Evolutionary conservation across 305 asterid genomes (phyloP), one percentile per base, ranked within the genome.

Genomic region (Solanum hybrid): DNA sequence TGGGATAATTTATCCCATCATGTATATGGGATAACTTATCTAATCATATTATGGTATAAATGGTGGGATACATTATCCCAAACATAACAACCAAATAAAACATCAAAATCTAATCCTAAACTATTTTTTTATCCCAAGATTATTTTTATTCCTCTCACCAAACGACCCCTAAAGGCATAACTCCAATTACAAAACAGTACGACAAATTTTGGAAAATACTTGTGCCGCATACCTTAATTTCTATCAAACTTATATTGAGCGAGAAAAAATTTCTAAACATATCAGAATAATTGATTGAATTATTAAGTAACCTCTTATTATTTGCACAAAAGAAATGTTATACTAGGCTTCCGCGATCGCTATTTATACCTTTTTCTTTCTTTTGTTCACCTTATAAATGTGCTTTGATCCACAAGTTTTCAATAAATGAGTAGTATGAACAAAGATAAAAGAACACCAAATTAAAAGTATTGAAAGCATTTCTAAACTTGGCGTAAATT

Each of bases 401-500:
- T 64, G 0, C 26, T 22, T 64, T 3, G 27, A 64, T 64, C 72
- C 26, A 64, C n/a, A 22, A 22, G 0, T 22, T 60, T 22, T 31
- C 27, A 64, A 64, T 64, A 22, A 22, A 64, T 20, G 72, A 64
- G 72, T 8, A 22, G 27, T 22, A 64, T 64, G 27, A 31, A 31
- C 32, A 31, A 31, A 31, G 32, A 31, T 31, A 31, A 31, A 31
- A 31, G 32, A 31, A 31, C 32, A 31, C 32, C 32, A 31, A 31
- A 31, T 31, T 31, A 31, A 31, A 31, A 56, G 10, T 56, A 56
- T 17, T 56, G 69, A 56, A 17, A 56, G 6, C 4, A 60, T 0
- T 20, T 0, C 0, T 60, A 1, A 56, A 56, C 0, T 56, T 56
- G 2, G 0, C 0, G 26, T 60, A 60, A 60, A 60, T 3, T 60